Percentiles rank a stretch among this genome's conserved stretches.
Evolutionary conservation across 352 stramenopile species (phyloP).

Genomic region (Phytophthora quininea): DNA sequence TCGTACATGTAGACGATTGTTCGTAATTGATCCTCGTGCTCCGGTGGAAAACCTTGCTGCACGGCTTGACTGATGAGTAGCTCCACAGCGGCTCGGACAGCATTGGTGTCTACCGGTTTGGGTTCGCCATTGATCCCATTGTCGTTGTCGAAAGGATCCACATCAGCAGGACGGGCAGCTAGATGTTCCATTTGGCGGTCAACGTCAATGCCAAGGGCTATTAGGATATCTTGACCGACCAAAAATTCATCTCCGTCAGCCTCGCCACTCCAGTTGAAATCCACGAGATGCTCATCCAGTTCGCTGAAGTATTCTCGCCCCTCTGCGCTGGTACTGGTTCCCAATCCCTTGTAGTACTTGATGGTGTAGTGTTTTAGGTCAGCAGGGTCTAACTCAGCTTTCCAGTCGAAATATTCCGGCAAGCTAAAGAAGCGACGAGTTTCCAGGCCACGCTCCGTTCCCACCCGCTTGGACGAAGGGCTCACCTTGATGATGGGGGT

Average conservation of each 20-base stretch:
- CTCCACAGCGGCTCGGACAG: too few relatives aligned
- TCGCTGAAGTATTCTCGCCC: slow-evolving; percentile 99
- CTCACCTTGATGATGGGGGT: slow-evolving; percentile 99
- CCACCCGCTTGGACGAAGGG: slow-evolving; percentile 48
- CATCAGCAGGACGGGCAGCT: too few relatives aligned
- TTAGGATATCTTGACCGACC: too few relatives aligned
- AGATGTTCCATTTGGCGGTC: too few relatives aligned
- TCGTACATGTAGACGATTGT: too few relatives aligned
- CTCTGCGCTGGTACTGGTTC: slow-evolving; percentile 96
- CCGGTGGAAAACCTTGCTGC: too few relatives aligned
- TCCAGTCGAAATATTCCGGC: slow-evolving; percentile 97
- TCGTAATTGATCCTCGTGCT: too few relatives aligned
- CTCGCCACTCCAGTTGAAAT: slow-evolving; percentile 77
- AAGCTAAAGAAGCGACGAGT: slow-evolving; percentile 96
- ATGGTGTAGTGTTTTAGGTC: slow-evolving; percentile 93
- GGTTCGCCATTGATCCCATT: too few relatives aligned
- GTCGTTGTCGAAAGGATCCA: too few relatives aligned
- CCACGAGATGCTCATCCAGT: slow-evolving; percentile 94
- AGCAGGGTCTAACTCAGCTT: slow-evolving; percentile 53
- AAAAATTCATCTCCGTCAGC: not conserved
- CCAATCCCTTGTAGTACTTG: slow-evolving; percentile 99
- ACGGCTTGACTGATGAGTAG: too few relatives aligned
- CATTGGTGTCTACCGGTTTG: too few relatives aligned
- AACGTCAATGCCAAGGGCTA: too few relatives aligned
- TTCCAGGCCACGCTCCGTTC: slow-evolving; percentile 72